Conservation (phyloP, 129 eudicot species). For the Rutidosis leptorrhynchoides region DNA sequence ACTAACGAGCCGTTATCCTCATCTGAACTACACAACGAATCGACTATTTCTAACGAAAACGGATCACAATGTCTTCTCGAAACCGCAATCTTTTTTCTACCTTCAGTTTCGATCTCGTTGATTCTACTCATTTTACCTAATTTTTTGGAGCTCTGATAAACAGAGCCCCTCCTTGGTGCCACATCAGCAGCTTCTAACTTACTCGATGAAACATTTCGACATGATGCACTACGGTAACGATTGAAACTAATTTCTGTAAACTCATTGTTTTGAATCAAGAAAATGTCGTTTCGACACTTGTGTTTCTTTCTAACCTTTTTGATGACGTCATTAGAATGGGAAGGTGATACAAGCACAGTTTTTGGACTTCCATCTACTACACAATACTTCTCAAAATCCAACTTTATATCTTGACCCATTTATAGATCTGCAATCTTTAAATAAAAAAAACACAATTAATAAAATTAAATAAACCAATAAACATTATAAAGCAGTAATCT, state of each 20-base stretch:
- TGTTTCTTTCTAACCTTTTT: constrained; percentile 48
- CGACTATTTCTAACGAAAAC: constrained; percentile 56
- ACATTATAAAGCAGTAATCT: constrained; percentile 11
- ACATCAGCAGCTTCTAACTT: constrained; percentile 40
- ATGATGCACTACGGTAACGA: constrained; percentile 84
- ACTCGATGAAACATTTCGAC: constrained; percentile 45
- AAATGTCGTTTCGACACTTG: constrained; percentile 33
- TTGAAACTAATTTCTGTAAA: constrained; percentile 60
- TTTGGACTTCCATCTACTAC: constrained; percentile 81
- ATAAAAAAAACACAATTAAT: background rate
- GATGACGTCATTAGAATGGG: constrained; percentile 39
- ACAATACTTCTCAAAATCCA: constrained; percentile 87
- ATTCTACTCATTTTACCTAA: constrained; percentile 30
- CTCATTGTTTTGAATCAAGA: constrained; percentile 35
- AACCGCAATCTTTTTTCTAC: constrained; percentile 71
- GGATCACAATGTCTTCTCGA: constrained; percentile 44
- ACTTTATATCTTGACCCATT: constrained; percentile 53
- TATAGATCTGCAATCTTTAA: constrained; percentile 39
- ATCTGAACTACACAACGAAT: constrained; percentile 75
- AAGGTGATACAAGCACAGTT: constrained; percentile 69
- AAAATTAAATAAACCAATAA: constrained; percentile 4
- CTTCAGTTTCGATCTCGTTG: constrained; percentile 31
- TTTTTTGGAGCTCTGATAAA: constrained; percentile 72
- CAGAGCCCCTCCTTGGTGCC: constrained; percentile 69
- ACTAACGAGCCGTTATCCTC: constrained; percentile 56